Evolutionary conservation across 2,329 filamentous ascomycete genomes (phyloP), one percentile per base, ranked within the genome.

Genomic region (Xylaria sp.): DNA sequence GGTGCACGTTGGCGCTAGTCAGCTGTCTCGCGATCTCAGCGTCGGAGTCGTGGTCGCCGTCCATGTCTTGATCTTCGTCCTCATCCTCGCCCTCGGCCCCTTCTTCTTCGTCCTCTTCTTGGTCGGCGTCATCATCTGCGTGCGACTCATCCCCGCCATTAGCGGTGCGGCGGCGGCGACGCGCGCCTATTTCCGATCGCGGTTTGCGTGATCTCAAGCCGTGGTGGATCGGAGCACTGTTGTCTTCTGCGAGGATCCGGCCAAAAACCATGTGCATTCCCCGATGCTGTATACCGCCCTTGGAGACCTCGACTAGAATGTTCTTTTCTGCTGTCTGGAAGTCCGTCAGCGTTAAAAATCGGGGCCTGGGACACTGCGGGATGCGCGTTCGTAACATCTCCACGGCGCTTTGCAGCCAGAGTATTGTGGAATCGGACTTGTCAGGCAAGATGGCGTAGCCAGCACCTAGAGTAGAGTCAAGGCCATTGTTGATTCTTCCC

Each of bases 391-490:
- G 70, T 7, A 73, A 57, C 55, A 68, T 68, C 37, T 73, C 70
- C 12, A 72, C 69, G 15, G 70, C 64, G 37, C 67, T 67, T 38
- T 67, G 67, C 11, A 73, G 50, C 71, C 70, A 73, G 6, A 71
- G 54, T 0, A 73, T 60, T 15, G 71, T 73, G 28, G 65, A 63
- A 55, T 73, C 68, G n/a, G 61, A 67, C 60, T 71, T 72, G 56
- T 73, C 71, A 3, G 71, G 71, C 9, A 72, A 60, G 47, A 72
- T 71, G 23, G 71, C 71, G 43, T 72, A 72, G 8, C 70, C 71
- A 21, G 70, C 70, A 19, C 71, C 71, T 11, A 72, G 66, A 15
- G 68, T 43, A 4, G 68, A 57, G 31, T 70, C 69, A 21, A 66
- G 52, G 15, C 51, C 62, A 33, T 57, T 50, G 33, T 25, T 60